Evolutionary conservation across 2,329 filamentous ascomycete species (phyloP).

Genomic region (Triangularia verruculosa): DNA sequence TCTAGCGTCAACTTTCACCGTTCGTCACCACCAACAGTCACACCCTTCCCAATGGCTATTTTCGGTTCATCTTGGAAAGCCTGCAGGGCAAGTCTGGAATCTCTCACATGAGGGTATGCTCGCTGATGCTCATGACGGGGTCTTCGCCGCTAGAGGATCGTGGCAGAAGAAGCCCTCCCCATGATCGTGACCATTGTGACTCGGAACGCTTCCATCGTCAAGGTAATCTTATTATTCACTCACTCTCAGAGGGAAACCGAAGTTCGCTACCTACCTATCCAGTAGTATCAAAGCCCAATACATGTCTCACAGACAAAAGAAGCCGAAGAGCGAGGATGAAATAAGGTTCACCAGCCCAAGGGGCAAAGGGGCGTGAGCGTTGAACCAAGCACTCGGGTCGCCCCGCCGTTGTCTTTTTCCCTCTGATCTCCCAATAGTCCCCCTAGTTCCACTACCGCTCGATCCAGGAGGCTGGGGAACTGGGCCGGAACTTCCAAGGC

Average conservation of each 20-base stretch:
- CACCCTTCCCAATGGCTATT: background rate
- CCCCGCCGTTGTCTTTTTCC: background rate
- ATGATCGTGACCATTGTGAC: too few relatives aligned
- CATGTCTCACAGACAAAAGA: background rate
- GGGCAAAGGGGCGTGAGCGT: background rate
- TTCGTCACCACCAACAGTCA: background rate
- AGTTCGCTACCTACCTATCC: background rate
- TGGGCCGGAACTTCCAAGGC: background rate
- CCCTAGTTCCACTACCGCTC: background rate
- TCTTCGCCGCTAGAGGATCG: background rate
- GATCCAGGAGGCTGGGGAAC: background rate
- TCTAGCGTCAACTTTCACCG: background rate
- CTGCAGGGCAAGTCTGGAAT: background rate
- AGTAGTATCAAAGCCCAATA: background rate
- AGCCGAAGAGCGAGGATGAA: background rate
- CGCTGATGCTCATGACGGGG: background rate
- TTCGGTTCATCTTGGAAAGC: background rate
- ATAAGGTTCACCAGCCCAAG: background rate
- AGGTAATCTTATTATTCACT: too few relatives aligned
- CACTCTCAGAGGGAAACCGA: too few relatives aligned
- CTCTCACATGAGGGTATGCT: background rate
- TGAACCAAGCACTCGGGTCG: background rate
- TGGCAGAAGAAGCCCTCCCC: background rate
- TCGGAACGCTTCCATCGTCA: too few relatives aligned
- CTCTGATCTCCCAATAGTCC: background rate